Evolutionary conservation across 2,329 filamentous ascomycete genomes (phyloP).

Genomic region (Aspergillus pseudoviridinutans): DNA sequence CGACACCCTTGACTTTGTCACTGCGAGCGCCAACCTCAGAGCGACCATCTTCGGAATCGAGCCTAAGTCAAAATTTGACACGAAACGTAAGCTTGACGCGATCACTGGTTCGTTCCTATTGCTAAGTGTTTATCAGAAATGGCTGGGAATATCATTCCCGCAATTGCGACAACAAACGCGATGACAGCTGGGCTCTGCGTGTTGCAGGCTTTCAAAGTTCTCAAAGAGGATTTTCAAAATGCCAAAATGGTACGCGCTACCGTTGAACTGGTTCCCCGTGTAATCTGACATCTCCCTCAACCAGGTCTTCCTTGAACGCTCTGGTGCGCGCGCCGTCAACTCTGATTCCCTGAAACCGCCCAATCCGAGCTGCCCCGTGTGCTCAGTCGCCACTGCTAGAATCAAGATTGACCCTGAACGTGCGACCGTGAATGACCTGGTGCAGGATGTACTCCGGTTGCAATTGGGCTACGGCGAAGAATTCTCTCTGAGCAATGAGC

Average conservation of each 20-base stretch:
- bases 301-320: constrained; percentile 72
- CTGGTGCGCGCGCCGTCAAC: constrained; percentile 56
- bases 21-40: constrained; percentile 83
- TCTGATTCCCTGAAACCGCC: constrained; percentile 57
- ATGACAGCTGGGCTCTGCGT: constrained; percentile 93
- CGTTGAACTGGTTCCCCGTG: not conserved
- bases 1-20: constrained; percentile 92
- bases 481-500: constrained; percentile 70
- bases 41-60: constrained; percentile 88
- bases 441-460: constrained; percentile 66
- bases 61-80: constrained; percentile 85
- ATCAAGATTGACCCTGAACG: constrained; percentile 64
- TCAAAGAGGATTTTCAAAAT: constrained; percentile 66
- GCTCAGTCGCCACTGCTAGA: constrained; percentile 66
- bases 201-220: constrained; percentile 84
- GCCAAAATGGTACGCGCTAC: constrained; percentile 63
- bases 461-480: constrained; percentile 77
- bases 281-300: not conserved
- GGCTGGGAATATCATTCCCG: constrained; percentile 98
- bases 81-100: constrained; percentile 59
- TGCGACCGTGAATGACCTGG: constrained; percentile 74
- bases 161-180: constrained; percentile 96
- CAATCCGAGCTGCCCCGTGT: constrained; percentile 79
- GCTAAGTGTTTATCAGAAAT: constrained; percentile 58
- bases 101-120: not conserved